phyloP scores from a whole-genome alignment of 768 basidiomycete species.

The Pleurotus tuber-regium region DNA sequence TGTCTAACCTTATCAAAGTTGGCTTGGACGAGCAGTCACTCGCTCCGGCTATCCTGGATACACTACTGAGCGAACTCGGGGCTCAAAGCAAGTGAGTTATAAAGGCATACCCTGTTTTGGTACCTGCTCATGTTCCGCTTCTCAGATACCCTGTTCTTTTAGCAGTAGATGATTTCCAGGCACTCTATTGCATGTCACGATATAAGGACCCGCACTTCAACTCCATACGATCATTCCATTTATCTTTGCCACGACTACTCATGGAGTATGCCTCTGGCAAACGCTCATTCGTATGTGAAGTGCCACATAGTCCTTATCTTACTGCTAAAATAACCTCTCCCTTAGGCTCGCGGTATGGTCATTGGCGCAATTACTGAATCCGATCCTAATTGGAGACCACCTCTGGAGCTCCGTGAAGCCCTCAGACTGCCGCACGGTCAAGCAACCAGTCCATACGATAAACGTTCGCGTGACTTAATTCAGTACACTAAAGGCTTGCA shows the following conservation, averaged over 20 bases:
- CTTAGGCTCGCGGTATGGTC: conserved; percentile 66
- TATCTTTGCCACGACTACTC: conserved; percentile 74
- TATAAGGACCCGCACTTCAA: conserved; percentile 77
- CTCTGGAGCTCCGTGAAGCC: conserved; percentile 63
- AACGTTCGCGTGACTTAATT: conserved; percentile 45
- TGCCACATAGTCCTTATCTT: background rate
- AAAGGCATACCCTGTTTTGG: background rate
- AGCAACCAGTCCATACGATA: conserved; percentile 52
- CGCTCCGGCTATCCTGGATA: conserved; percentile 56
- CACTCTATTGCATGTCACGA: conserved; percentile 62
- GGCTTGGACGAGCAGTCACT: conserved; percentile 51
- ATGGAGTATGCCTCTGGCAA: conserved; percentile 78
- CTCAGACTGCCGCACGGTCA: conserved; percentile 45
- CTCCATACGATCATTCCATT: conserved; percentile 68
- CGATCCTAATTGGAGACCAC: conserved; percentile 54
- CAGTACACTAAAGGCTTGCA: conserved; percentile 51
- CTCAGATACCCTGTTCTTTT: conserved; percentile 73
- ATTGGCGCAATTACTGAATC: conserved; percentile 67
- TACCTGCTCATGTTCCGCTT: background rate
- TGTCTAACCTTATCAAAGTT: conserved; percentile 55
- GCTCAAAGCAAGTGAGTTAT: conserved; percentile 58
- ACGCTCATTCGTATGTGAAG: conserved; percentile 54
- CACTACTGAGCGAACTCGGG: conserved; percentile 59
- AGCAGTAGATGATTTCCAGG: conserved; percentile 87
- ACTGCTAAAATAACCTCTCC: background rate